Evolutionary conservation across 1,284 basidiomycete species (phyloP).

Genomic region (Rhizoctonia solani): DNA sequence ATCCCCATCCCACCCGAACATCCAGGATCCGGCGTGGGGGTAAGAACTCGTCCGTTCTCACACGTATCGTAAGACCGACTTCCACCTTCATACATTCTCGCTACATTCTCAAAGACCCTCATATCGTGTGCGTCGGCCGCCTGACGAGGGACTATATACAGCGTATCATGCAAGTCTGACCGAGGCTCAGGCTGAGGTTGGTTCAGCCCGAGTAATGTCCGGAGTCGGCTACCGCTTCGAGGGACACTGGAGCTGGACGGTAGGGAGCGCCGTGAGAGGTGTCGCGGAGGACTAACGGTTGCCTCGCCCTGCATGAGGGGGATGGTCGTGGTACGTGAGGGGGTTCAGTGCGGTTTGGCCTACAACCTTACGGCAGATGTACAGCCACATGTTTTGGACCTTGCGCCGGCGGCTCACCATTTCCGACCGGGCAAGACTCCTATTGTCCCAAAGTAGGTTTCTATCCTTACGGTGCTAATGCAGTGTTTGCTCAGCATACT

Average conservation of each 20-base stretch:
- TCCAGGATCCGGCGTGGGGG: slow-evolving; percentile 16
- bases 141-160: slow-evolving; percentile 21
- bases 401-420: too few species aligned
- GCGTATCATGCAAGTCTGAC: slow-evolving; percentile 23
- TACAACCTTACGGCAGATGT: slow-evolving; percentile 8
- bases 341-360: not conserved
- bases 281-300: slow-evolving; percentile 14
- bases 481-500: too few species aligned
- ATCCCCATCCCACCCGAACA: slow-evolving; percentile 21
- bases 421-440: too few species aligned
- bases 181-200: not conserved
- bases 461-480: too few species aligned
- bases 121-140: not conserved
- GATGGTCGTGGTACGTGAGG: slow-evolving; percentile 18
- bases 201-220: slow-evolving; percentile 4
- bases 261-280: slow-evolving; percentile 12
- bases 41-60: slow-evolving; percentile 6
- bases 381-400: not conserved
- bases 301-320: slow-evolving; percentile 21
- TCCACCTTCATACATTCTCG: not conserved
- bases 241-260: slow-evolving; percentile 1
- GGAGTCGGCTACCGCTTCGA: not conserved
- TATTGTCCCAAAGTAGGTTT: too few species aligned
- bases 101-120: not conserved
- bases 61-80: not conserved